These are phyloP conservation scores for Daldinia sp. DNA, from an alignment of 2,329 filamentous ascomycete genomes.

Conservation along the genomic window DNA sequence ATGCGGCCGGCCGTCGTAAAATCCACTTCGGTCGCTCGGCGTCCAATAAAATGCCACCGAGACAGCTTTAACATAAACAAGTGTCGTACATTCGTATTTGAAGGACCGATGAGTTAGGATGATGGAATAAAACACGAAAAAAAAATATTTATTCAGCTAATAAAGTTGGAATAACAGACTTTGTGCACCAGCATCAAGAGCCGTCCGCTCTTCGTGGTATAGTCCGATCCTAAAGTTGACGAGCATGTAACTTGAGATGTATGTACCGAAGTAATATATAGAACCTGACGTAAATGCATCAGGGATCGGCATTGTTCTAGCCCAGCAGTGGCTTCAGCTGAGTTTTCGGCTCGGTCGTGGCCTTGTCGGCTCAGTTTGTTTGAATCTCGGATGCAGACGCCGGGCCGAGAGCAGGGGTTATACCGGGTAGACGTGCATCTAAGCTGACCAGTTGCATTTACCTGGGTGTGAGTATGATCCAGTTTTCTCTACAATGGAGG, in stretches of 20 bases:
- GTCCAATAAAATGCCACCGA: slow-evolving; percentile 37
- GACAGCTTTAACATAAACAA: slow-evolving; percentile 20
- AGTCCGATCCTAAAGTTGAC: slow-evolving; percentile 11
- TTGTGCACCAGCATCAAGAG: slow-evolving; percentile 24
- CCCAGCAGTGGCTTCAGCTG: slow-evolving; percentile 27
- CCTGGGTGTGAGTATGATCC: slow-evolving; percentile 16
- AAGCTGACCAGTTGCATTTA: slow-evolving; percentile 18
- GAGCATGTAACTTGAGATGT: neutral
- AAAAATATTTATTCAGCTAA: slow-evolving; percentile 12
- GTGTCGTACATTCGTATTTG: slow-evolving; percentile 28
- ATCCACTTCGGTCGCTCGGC: slow-evolving; percentile 28
- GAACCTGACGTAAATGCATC: slow-evolving; percentile 8
- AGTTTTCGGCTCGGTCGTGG: slow-evolving; percentile 34
- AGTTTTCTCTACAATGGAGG: slow-evolving; percentile 11
- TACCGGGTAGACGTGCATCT: slow-evolving; percentile 18
- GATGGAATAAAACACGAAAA: slow-evolving; percentile 23
- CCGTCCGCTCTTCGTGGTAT: slow-evolving; percentile 13
- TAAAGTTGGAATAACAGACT: slow-evolving; percentile 23
- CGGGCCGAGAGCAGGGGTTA: slow-evolving; percentile 35
- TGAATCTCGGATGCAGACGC: slow-evolving; percentile 14
- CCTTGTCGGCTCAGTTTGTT: slow-evolving; percentile 31
- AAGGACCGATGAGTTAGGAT: slow-evolving; percentile 28
- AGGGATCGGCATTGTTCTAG: slow-evolving; percentile 11
- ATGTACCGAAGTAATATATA: slow-evolving; percentile 17
- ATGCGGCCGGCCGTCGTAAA: slow-evolving; percentile 38